A percentile compares a stretch with the other conserved stretches of the same genome.
Conservation (phyloP, 305 asterid genomes). For the Fraxinus velutina region DNA sequence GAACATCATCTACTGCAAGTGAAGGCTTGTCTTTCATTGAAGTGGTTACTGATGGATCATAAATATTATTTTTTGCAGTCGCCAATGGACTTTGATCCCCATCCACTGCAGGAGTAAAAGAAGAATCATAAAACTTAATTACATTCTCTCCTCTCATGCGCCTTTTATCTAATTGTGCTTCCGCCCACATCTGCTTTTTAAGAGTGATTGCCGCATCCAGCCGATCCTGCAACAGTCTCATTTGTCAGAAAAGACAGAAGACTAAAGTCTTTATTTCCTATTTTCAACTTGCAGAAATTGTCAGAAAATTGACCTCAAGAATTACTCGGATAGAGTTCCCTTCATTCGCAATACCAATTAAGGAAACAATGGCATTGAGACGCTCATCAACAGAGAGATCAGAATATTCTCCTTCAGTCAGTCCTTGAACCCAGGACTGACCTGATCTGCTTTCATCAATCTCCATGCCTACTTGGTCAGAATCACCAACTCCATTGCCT, state of each 20-base stretch:
- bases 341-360: slow-evolving; percentile 92
- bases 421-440: slow-evolving; percentile 92
- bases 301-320: slow-evolving; percentile 69
- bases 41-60: slow-evolving; percentile 40
- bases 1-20: slow-evolving; percentile 42
- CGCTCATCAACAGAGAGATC: slow-evolving; percentile 94
- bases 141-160: slow-evolving; percentile 75
- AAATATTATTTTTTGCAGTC: slow-evolving; percentile 39
- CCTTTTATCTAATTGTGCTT: slow-evolving; percentile 86
- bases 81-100: slow-evolving; percentile 63
- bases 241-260: slow-evolving; percentile 18
- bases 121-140: slow-evolving; percentile 53
- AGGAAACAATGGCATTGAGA: slow-evolving; percentile 79
- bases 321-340: slow-evolving; percentile 86
- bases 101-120: slow-evolving; percentile 51
- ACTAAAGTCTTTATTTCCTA: slow-evolving; percentile 1
- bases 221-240: slow-evolving; percentile 69
- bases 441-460: slow-evolving; percentile 87
- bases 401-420: slow-evolving; percentile 94
- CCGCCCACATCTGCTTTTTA: slow-evolving; percentile 99
- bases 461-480: slow-evolving; percentile 68
- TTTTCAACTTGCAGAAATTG: slow-evolving; percentile 4
- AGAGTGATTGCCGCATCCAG: slow-evolving; percentile 87
- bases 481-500: slow-evolving; percentile 43
- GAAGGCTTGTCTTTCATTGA: slow-evolving; percentile 52